Percentiles rank a stretch among this genome's conserved stretches.
phyloP scores from a whole-genome alignment of 2,329 filamentous ascomycete species.

The Moelleriella libera region DNA sequence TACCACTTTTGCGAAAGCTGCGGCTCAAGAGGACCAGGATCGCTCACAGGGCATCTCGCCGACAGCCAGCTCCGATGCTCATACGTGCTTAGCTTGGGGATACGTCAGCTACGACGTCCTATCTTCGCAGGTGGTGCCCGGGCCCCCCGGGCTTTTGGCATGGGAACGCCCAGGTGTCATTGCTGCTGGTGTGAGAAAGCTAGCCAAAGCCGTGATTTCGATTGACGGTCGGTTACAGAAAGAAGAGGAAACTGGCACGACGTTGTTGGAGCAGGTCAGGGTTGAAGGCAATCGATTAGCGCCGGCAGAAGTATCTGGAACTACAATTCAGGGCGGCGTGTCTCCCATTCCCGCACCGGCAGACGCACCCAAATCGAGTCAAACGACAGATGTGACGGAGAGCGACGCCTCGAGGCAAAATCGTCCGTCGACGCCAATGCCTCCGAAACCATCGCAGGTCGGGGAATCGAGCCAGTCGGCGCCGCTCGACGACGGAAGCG shows the following conservation, averaged over 20 bases:
- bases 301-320: constrained; percentile 8
- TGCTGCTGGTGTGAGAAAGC: constrained; percentile 22
- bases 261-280: constrained; percentile 19
- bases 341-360: not conserved
- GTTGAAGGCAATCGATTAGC: constrained; percentile 8
- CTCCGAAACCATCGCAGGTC: not conserved
- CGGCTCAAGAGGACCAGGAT: constrained; percentile 3
- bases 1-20: constrained; percentile 30
- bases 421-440: not conserved
- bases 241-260: constrained; percentile 11
- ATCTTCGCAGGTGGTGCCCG: constrained; percentile 22
- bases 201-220: constrained; percentile 24
- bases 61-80: constrained; percentile 12
- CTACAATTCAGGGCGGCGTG: constrained; percentile 1
- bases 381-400: not conserved
- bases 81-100: constrained; percentile 35
- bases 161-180: constrained; percentile 35
- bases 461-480: not conserved
- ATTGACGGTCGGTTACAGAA: constrained; percentile 22
- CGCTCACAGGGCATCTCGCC: constrained; percentile 7
- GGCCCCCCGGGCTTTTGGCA: constrained; percentile 28
- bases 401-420: not conserved
- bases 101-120: constrained; percentile 27
- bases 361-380: not conserved
- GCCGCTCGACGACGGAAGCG: not conserved